Conservation (phyloP, 2,329 filamentous ascomycete species). For the Neofusicoccum umdonicola region DNA sequence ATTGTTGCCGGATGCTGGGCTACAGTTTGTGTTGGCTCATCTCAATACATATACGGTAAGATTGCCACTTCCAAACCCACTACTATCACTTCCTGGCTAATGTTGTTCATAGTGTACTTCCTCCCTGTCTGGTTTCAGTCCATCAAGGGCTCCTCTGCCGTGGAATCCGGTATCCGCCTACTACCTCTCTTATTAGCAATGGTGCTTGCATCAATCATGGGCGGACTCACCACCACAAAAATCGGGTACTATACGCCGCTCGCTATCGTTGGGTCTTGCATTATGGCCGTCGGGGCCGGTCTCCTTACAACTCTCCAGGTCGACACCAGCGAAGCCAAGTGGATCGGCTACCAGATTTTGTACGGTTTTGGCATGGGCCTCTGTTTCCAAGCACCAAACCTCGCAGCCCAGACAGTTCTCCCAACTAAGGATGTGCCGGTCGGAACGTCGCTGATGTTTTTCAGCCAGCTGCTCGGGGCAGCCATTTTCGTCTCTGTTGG, state of each 20-base stretch:
- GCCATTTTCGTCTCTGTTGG: too few relatives aligned
- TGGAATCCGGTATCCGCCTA: constrained; percentile 34
- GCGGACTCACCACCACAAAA: constrained; percentile 30
- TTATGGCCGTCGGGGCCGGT: constrained; percentile 30
- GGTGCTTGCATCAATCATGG: constrained; percentile 25
- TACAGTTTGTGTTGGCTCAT: too few relatives aligned
- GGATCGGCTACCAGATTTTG: constrained; percentile 32
- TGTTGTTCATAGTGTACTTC: too few relatives aligned
- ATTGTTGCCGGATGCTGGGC: constrained; percentile 22
- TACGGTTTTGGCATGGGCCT: constrained; percentile 23
- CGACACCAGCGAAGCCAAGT: constrained; percentile 17
- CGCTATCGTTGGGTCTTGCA: constrained; percentile 30
- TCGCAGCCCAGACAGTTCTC: constrained; percentile 47
- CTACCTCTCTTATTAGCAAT: constrained; percentile 35
- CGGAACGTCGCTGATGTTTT: constrained; percentile 49
- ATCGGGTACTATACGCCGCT: constrained; percentile 46
- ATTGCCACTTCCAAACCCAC: too few relatives aligned
- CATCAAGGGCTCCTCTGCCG: constrained; percentile 40
- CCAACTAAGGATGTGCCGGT: constrained; percentile 43
- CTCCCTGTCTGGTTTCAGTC: constrained; percentile 45
- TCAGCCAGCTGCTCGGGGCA: constrained; percentile 44
- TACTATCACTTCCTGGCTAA: too few relatives aligned
- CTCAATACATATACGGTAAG: too few relatives aligned
- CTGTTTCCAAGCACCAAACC: constrained; percentile 39
- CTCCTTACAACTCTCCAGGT: constrained; percentile 26